Conservation (phyloP, 306 rosid genomes). For the Geum urbanum region DNA sequence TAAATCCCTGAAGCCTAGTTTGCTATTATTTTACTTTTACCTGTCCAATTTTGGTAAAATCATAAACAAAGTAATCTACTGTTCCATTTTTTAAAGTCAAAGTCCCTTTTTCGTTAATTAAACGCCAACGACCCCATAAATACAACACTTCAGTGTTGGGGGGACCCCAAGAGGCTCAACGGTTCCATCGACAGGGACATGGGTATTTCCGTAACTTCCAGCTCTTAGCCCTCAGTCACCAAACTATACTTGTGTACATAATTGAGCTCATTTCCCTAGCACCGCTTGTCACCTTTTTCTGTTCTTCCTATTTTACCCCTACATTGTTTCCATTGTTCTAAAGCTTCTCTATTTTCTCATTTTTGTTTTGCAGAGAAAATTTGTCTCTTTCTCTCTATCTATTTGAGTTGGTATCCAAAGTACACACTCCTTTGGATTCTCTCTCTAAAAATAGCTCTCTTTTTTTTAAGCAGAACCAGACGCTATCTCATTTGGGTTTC, state of each 20-base stretch:
- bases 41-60: no score
- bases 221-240: background rate
- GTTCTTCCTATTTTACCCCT: conserved; percentile 24
- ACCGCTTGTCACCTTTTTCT: background rate
- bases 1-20: no score
- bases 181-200: no score
- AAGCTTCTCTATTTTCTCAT: no score
- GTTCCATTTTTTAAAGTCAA: no score
- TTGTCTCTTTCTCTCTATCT: background rate
- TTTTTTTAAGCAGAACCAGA: conserved; percentile 31
- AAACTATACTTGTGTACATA: background rate
- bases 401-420: conserved; percentile 42
- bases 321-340: background rate
- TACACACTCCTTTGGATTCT: conserved; percentile 37
- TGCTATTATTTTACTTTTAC: no score
- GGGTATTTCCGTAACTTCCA: background rate
- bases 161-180: no score
- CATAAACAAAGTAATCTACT: no score
- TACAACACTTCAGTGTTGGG: no score
- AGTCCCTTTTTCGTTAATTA: no score
- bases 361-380: background rate
- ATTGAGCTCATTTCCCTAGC: background rate
- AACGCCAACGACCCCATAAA: no score
- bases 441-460: conserved; percentile 28
- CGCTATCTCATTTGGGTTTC: conserved; percentile 24